These are phyloP conservation scores for Rugonectria rugulosa DNA, from an alignment of 2,329 filamentous ascomycete genomes.

Conservation along the genomic window DNA sequence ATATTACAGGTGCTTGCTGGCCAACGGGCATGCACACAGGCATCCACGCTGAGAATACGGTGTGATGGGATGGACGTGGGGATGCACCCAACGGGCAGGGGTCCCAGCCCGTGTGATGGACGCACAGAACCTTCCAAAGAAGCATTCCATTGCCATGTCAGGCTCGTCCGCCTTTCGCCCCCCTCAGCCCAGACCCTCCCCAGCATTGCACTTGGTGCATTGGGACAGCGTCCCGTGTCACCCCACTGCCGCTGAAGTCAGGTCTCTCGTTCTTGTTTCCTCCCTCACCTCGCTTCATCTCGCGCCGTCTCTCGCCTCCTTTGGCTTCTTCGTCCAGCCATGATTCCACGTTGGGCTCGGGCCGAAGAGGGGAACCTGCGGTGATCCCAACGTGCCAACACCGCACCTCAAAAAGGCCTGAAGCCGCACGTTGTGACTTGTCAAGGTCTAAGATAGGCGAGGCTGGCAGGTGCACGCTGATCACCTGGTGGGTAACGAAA, in stretches of 20 bases:
- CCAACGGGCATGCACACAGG: background rate
- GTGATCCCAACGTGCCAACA: constrained; percentile 6
- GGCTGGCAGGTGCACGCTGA: constrained; percentile 3
- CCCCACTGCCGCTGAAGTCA: background rate
- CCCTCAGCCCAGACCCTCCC: background rate
- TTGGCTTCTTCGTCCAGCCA: background rate
- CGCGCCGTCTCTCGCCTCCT: background rate
- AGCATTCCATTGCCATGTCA: constrained; percentile 3
- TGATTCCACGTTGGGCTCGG: constrained; percentile 7
- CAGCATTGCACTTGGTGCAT: background rate
- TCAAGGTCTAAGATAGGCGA: constrained; percentile 18
- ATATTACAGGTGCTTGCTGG: background rate
- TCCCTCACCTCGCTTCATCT: no score
- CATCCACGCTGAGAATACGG: constrained; percentile 13
- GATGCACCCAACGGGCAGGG: background rate
- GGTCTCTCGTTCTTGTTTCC: background rate
- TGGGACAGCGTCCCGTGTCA: background rate
- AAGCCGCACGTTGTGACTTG: background rate
- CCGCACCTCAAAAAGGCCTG: constrained; percentile 8
- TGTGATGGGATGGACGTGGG: constrained; percentile 16
- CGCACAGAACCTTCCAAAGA: constrained; percentile 24
- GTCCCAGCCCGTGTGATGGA: constrained; percentile 3
- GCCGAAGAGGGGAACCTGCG: constrained; percentile 7
- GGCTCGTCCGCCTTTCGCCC: constrained; percentile 1
- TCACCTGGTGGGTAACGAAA: background rate